Conservation (phyloP, 345 rosid species). For the Toxicodendron radicans region DNA sequence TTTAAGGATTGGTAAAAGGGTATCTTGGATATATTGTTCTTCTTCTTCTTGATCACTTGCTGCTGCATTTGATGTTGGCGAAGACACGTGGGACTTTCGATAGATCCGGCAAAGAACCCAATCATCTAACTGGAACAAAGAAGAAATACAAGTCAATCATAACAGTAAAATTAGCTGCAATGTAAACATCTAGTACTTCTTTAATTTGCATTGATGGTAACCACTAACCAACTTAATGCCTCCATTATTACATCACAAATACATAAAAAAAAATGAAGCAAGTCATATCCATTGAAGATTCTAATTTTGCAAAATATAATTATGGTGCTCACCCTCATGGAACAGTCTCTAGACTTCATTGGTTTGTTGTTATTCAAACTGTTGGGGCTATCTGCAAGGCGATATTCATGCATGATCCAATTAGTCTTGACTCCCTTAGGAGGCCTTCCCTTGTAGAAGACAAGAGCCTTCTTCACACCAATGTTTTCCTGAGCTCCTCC, state of each 20-base stretch:
- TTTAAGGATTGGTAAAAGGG: slow-evolving; percentile 32
- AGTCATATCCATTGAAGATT: background rate
- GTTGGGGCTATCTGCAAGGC: slow-evolving; percentile 49
- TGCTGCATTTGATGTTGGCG: slow-evolving; percentile 41
- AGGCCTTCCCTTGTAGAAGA: slow-evolving; percentile 92
- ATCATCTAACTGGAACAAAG: slow-evolving; percentile 73
- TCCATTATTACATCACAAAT: background rate
- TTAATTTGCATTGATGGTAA: slow-evolving; percentile 8
- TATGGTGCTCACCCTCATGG: slow-evolving; percentile 77
- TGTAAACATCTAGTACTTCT: background rate
- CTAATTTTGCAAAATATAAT: background rate
- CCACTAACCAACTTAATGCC: background rate
- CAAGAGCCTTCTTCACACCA: slow-evolving; percentile 95
- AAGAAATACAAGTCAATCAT: background rate
- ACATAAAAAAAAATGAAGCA: background rate
- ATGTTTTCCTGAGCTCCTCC: slow-evolving; percentile 49
- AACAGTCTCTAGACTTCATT: slow-evolving; percentile 56
- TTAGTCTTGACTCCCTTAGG: slow-evolving; percentile 89
- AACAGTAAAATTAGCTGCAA: background rate
- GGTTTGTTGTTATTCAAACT: slow-evolving; percentile 30
- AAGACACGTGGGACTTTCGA: slow-evolving; percentile 59
- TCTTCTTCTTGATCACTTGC: slow-evolving; percentile 58
- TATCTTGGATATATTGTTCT: slow-evolving; percentile 38
- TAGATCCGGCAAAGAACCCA: slow-evolving; percentile 99
- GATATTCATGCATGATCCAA: slow-evolving; percentile 99